Conservation (phyloP, 305 asterid genomes). For the Ajuga reptans region DNA sequence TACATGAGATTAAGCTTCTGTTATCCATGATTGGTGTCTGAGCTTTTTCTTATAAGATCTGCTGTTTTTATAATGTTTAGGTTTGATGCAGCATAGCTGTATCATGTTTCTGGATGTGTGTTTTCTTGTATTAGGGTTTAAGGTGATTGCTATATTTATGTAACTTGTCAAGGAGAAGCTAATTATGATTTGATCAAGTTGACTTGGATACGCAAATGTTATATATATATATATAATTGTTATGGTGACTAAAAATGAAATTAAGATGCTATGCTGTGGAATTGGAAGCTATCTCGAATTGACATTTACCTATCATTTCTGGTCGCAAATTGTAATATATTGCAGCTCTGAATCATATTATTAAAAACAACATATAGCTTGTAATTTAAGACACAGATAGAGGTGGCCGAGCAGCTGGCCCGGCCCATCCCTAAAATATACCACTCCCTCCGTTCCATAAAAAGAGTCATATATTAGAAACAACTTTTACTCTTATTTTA, state of each 20-base stretch:
- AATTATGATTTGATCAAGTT: not conserved
- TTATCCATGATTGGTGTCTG: conserved; percentile 2
- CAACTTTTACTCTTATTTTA: too few species aligned
- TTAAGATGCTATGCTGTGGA: too few species aligned
- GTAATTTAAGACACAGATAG: not conserved
- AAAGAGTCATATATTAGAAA: too few species aligned
- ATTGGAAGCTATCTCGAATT: not conserved
- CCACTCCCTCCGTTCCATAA: too few species aligned
- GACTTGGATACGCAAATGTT: too few species aligned
- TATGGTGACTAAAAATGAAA: too few species aligned
- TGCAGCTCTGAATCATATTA: not conserved
- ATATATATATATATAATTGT: too few species aligned
- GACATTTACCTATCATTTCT: not conserved
- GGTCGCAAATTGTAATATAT: not conserved
- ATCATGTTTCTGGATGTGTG: not conserved
- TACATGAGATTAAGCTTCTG: not conserved
- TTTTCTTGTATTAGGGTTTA: conserved; percentile 12
- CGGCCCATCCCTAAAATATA: too few species aligned
- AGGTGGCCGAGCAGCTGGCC: too few species aligned
- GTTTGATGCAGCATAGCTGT: not conserved
- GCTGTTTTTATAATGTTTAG: not conserved
- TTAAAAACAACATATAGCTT: not conserved
- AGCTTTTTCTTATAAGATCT: not conserved
- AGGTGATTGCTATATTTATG: not conserved
- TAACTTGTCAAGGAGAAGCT: not conserved